Conservation (phyloP, 805 yeast genomes). For the Lipomyces spencermartinsiae region DNA sequence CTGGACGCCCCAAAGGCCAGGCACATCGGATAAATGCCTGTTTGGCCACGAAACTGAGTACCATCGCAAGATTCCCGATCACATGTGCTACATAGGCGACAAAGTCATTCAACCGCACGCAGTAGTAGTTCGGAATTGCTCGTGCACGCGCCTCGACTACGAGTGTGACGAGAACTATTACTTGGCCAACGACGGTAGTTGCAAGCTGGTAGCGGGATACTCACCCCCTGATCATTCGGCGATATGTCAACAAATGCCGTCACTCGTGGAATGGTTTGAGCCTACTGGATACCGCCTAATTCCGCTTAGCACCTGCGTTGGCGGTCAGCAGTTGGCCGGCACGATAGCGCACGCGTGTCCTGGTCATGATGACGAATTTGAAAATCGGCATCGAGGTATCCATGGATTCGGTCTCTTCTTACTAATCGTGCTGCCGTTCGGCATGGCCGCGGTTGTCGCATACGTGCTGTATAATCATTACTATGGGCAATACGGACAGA, state of each 20-base stretch:
- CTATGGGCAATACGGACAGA: slow-evolving; percentile 82
- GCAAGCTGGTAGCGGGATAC: slow-evolving; percentile 79
- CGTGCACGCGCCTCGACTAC: slow-evolving; percentile 83
- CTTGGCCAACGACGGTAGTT: slow-evolving; percentile 77
- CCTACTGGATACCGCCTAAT: slow-evolving; percentile 93
- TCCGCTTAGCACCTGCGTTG: slow-evolving; percentile 83
- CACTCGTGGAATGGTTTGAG: slow-evolving; percentile 72
- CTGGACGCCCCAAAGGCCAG: slow-evolving; percentile 67
- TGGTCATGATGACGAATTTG: slow-evolving; percentile 75
- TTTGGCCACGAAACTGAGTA: slow-evolving; percentile 74
- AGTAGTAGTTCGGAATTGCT: slow-evolving; percentile 67
- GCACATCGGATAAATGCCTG: slow-evolving; percentile 55
- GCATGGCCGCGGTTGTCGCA: slow-evolving; percentile 58
- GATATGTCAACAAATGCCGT: slow-evolving; percentile 61
- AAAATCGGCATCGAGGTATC: slow-evolving; percentile 57
- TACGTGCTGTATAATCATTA: slow-evolving; percentile 83
- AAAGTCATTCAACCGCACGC: slow-evolving; percentile 63
- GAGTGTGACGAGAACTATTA: slow-evolving; percentile 92
- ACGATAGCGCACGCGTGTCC: slow-evolving; percentile 80
- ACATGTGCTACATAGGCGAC: slow-evolving; percentile 67
- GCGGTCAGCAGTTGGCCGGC: slow-evolving; percentile 75
- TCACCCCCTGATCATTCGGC: slow-evolving; percentile 68
- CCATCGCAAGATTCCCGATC: slow-evolving; percentile 62
- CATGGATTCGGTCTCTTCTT: slow-evolving; percentile 60
- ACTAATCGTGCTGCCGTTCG: slow-evolving; percentile 63